Percentiles rank a stretch among this genome's conserved stretches.
Conservation (phyloP, 495 filamentous ascomycete genomes). For the Monascus purpureus region DNA sequence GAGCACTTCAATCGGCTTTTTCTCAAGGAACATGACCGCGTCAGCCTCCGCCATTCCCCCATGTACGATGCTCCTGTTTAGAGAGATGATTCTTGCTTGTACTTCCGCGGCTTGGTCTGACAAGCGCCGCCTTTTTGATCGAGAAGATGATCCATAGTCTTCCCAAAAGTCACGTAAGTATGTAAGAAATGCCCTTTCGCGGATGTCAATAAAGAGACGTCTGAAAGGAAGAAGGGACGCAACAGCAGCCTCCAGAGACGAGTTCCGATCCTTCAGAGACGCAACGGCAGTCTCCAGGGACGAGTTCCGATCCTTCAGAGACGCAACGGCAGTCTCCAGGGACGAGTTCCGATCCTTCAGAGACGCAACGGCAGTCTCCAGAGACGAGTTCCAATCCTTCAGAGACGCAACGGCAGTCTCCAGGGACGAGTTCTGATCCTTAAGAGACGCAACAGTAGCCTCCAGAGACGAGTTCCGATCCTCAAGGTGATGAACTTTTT, state of each 20-base stretch:
- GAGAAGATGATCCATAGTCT: too few species aligned
- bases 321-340: background rate
- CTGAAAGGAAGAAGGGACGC: background rate
- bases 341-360: background rate
- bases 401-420: background rate
- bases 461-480: too few species aligned
- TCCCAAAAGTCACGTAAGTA: background rate
- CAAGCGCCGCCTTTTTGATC: too few species aligned
- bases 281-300: background rate
- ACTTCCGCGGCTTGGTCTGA: too few species aligned
- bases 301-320: background rate
- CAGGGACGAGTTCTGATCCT: background rate
- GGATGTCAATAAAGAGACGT: background rate
- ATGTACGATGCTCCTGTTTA: background rate
- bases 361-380: background rate
- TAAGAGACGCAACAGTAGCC: background rate
- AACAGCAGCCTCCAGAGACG: background rate
- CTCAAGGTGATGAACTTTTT: background rate
- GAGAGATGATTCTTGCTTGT: background rate
- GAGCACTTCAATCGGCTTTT: background rate
- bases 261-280: background rate
- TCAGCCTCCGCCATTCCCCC: background rate
- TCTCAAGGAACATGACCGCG: background rate
- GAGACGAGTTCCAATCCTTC: background rate
- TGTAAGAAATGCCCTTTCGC: background rate